Evolutionary conservation across 2,329 filamentous ascomycete genomes (phyloP).

Genomic region (Lecanicillium sp.): DNA sequence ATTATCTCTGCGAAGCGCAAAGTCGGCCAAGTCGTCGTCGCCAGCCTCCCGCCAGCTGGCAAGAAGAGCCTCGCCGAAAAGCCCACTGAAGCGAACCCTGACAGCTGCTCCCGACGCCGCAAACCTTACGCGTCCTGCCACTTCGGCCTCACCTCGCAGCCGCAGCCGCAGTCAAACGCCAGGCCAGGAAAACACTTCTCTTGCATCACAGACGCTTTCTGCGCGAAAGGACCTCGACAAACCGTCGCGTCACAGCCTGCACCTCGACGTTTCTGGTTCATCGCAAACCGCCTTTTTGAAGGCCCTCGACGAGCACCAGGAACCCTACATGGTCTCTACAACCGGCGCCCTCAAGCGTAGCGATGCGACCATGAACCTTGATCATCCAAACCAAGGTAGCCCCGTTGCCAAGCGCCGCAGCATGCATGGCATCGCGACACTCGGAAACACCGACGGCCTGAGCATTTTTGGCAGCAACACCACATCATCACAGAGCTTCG

Average conservation of each 20-base stretch:
- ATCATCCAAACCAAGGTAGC: conserved; percentile 69
- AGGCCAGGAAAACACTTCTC: conserved; percentile 32
- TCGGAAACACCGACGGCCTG: conserved; percentile 49
- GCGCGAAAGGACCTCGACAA: conserved; percentile 40
- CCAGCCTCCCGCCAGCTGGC: conserved; percentile 44
- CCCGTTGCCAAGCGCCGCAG: conserved; percentile 88
- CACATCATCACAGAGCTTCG: conserved; percentile 36
- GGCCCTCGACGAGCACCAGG: conserved; percentile 36
- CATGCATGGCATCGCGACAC: conserved; percentile 63
- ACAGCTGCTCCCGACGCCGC: conserved; percentile 62
- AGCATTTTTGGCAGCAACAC: conserved; percentile 65
- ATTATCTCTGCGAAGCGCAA: conserved; percentile 55
- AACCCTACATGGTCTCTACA: conserved; percentile 22
- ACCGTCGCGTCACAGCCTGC: conserved; percentile 43
- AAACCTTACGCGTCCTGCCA: conserved; percentile 49
- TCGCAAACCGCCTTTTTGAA: conserved; percentile 42
- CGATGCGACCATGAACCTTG: conserved; percentile 82
- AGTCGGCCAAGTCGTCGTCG: conserved; percentile 45
- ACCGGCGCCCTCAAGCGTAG: conserved; percentile 86
- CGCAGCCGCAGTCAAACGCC: conserved; percentile 6
- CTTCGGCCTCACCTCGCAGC: conserved; percentile 23
- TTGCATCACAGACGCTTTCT: conserved; percentile 25
- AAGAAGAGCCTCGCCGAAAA: conserved; percentile 68
- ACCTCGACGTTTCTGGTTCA: conserved; percentile 47
- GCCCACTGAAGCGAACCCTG: conserved; percentile 71